These are phyloP conservation scores for Paulownia fortunei DNA, from an alignment of 257 asterid species.

Conservation along the genomic window DNA sequence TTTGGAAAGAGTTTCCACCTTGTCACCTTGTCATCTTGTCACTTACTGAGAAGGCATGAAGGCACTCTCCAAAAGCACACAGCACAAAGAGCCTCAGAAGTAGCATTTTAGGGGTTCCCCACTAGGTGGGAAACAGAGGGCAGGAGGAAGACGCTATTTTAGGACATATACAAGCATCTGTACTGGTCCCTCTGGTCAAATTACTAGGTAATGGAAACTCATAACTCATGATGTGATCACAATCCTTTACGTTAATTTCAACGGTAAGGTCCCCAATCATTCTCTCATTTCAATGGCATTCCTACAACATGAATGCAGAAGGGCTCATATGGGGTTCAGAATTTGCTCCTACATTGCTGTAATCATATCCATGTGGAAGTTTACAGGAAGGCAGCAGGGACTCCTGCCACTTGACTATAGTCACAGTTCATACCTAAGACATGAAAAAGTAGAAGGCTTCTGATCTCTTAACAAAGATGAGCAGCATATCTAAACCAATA, in stretches of 20 bases:
- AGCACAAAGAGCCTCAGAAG: background rate
- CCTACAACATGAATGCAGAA: background rate
- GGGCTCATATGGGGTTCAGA: background rate
- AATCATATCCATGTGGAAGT: background rate
- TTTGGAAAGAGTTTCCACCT: background rate
- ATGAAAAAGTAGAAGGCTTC: background rate
- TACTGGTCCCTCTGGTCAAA: background rate
- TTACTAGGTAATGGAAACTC: background rate
- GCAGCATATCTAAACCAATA: conserved; percentile 15
- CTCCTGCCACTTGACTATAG: background rate
- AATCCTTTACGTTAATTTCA: background rate
- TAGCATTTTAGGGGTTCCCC: background rate
- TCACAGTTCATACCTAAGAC: conserved; percentile 6
- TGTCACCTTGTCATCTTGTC: conserved; percentile 7
- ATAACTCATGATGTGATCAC: background rate
- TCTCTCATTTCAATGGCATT: background rate
- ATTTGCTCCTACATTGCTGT: background rate
- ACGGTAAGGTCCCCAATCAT: background rate
- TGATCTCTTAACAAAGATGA: background rate
- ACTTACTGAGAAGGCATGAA: conserved; percentile 12
- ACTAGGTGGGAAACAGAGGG: background rate
- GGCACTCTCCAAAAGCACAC: background rate
- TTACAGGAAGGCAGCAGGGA: background rate
- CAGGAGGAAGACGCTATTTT: background rate
- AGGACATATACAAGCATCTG: background rate